Base-by-base conservation (phyloP, 2,329 filamentous ascomycete genomes). In the Penicillium rolfsii region DNA sequence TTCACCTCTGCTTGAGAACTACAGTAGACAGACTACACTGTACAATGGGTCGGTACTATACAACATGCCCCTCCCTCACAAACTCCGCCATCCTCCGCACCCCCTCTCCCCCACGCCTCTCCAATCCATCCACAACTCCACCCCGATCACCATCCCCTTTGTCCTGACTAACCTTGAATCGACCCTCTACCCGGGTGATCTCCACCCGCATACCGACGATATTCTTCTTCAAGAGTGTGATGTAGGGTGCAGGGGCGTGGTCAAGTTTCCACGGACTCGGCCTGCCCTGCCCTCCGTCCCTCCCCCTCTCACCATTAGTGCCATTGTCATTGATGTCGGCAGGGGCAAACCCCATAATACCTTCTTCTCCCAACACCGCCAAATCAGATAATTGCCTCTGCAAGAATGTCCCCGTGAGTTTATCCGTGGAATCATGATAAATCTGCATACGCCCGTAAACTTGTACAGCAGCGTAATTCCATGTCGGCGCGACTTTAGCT, bases 381-480 rank as follows among this genome's bases (percentile, higher is more conserved):
- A 69, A 46, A 53, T 69, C 65, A 5, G 43, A 24, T 22, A 69
- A 55, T 26, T 68, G 62, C 11, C 14, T 24, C 16, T 55, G 57
- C 22, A 69, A 26, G 38, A 65, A 67, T 9, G 12, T 9, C 3
- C 59, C 64, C 2, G 61, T 63, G 2, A 30, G 22, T 26, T 43
- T 40, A 4, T 46, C 53, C n/a, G 45, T 57, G 0, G 54, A 22
- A 16, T 63, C 57, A 33, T 64, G 60, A 38, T 60, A 62, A 14
- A 69, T 55, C 2, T 36, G 52, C 22, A 61, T 62, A 1, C 60
- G 63, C 4, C 67, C 66, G 30, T 69, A 69, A 14, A 68, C 66
- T 24, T 69, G 66, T 11, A 82, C 87, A 0, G 87, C 86, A 0
- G 85, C 79, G 67, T 90, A 91, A 72, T 91, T 87, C 88, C 88